Conservation (phyloP, 2,329 filamentous ascomycete species). For the Trichoderma atrobrunneum region DNA sequence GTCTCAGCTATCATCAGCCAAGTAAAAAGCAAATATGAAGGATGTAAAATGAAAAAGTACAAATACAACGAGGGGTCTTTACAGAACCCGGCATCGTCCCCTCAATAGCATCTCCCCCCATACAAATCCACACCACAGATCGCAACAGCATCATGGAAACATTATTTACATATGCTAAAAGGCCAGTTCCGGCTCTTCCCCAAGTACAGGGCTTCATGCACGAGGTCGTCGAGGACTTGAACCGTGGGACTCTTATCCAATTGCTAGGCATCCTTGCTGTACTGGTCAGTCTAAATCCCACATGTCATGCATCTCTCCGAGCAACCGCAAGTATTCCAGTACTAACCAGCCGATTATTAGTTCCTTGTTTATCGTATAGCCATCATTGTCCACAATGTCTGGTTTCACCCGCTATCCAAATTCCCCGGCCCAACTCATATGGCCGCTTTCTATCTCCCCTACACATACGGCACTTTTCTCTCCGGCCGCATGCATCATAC, state of each 20-base stretch:
- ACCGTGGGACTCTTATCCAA: background rate
- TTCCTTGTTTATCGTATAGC: constrained; percentile 8
- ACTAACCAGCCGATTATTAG: background rate
- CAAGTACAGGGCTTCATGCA: background rate
- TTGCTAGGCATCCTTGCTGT: background rate
- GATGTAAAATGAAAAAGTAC: background rate
- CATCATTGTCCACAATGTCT: constrained; percentile 25
- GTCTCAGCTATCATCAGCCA: background rate
- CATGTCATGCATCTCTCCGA: too few relatives aligned
- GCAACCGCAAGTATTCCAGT: background rate
- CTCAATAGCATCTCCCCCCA: background rate
- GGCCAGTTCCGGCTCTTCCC: background rate
- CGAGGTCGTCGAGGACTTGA: background rate
- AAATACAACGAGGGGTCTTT: background rate
- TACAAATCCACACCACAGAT: background rate
- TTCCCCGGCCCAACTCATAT: constrained; percentile 29
- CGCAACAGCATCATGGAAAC: background rate
- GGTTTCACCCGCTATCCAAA: constrained; percentile 32
- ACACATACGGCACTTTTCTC: constrained; percentile 23
- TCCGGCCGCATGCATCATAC: constrained; percentile 24
- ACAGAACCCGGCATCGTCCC: background rate
- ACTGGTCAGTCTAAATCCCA: background rate
- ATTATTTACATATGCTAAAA: background rate
- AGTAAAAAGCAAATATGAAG: background rate
- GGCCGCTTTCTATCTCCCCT: constrained; percentile 24